Conservation (phyloP, 2,329 filamentous ascomycete genomes). For the Fusarium napiforme region DNA sequence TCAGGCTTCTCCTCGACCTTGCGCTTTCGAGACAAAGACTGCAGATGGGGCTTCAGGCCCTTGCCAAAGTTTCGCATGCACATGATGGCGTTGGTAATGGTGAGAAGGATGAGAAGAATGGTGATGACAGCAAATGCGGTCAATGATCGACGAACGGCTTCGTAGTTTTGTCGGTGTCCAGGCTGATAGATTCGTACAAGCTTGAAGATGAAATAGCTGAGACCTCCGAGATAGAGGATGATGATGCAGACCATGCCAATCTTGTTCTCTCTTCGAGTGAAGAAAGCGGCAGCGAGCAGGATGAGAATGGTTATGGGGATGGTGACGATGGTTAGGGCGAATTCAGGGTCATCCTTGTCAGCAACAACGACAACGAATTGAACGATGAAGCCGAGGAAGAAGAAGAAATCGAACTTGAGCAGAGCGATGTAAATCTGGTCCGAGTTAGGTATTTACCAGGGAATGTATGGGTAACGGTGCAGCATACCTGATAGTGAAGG, state of each 20-base stretch:
- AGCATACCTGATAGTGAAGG: constrained; percentile 88
- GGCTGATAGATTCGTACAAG: constrained; percentile 92
- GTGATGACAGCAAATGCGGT: constrained; percentile 96
- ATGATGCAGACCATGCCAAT: constrained; percentile 82
- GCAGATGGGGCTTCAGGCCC: constrained; percentile 88
- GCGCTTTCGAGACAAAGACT: constrained; percentile 57
- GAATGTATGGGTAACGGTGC: neutral
- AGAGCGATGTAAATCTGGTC: constrained; percentile 93
- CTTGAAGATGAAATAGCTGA: constrained; percentile 98
- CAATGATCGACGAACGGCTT: constrained; percentile 83
- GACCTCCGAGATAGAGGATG: constrained; percentile 84
- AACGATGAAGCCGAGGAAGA: constrained; percentile 98
- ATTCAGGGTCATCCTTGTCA: constrained; percentile 75
- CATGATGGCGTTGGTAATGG: constrained; percentile 85
- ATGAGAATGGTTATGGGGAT: constrained; percentile 93
- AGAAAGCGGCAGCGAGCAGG: constrained; percentile 84
- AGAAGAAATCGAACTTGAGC: constrained; percentile 99
- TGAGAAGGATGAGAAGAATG: constrained; percentile 86
- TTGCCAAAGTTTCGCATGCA: constrained; percentile 92
- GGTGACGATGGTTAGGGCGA: constrained; percentile 86
- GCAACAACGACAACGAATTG: constrained; percentile 96
- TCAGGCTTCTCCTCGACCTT: constrained; percentile 66
- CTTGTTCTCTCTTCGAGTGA: constrained; percentile 84
- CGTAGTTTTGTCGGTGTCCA: constrained; percentile 69
- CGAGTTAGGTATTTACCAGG: neutral